Evolutionary conservation across 2,329 filamentous ascomycete genomes (phyloP).

Genomic region (Cyanodermella asteris): DNA sequence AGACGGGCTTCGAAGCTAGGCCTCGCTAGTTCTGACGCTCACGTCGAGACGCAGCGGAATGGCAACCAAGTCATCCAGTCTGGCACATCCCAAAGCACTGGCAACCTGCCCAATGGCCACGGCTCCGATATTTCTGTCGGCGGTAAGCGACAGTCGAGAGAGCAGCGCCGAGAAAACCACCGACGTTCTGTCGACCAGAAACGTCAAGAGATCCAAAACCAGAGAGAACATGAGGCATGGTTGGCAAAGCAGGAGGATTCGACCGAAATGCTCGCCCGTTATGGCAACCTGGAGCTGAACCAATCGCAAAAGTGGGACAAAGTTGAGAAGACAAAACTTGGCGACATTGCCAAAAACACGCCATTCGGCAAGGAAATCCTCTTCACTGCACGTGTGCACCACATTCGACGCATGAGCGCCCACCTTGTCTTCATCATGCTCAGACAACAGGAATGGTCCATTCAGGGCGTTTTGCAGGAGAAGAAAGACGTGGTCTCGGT

Average conservation of each 20-base stretch:
- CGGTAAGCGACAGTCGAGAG: too few relatives aligned
- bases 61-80: neutral
- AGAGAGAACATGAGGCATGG: constrained; percentile 21
- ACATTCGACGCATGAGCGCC: constrained; percentile 59
- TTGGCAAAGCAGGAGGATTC: constrained; percentile 32
- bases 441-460: constrained; percentile 59
- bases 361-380: constrained; percentile 36
- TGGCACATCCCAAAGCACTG: neutral
- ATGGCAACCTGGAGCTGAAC: constrained; percentile 35
- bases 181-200: too few relatives aligned
- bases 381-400: constrained; percentile 55
- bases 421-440: constrained; percentile 71
- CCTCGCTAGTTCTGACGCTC: too few relatives aligned
- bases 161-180: too few relatives aligned
- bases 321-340: constrained; percentile 23
- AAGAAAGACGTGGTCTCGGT: constrained; percentile 40
- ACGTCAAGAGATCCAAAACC: constrained; percentile 19
- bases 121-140: neutral
- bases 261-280: constrained; percentile 34
- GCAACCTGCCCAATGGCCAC: neutral
- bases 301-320: constrained; percentile 32
- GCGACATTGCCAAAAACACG: constrained; percentile 25
- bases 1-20: too few relatives aligned
- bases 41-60: too few relatives aligned
- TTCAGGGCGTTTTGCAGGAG: constrained; percentile 58